Percentiles rank a stretch among this genome's conserved stretches.
These are phyloP conservation scores for Hyphopichia homilentoma DNA, from an alignment of 805 yeast species.

Conservation along the genomic window DNA sequence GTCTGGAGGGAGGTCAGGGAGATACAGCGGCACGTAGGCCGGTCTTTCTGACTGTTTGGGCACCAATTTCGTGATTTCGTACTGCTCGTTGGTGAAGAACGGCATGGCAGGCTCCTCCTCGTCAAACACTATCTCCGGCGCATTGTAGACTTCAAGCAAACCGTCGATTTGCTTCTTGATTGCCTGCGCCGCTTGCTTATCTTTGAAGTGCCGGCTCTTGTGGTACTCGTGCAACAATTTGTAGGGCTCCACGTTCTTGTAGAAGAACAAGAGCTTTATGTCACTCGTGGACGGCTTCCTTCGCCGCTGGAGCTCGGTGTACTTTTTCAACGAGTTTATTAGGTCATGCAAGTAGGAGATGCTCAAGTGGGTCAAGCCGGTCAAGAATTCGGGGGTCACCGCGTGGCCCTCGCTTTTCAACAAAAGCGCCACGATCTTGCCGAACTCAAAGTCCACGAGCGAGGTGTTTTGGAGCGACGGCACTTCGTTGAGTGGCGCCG, in stretches of 20 bases:
- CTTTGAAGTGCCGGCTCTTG: slow-evolving; percentile 14
- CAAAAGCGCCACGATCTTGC: slow-evolving; percentile 23
- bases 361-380: slow-evolving; percentile 25
- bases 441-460: slow-evolving; percentile 25
- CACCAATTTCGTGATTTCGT: slow-evolving; percentile 51
- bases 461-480: slow-evolving; percentile 1
- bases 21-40: slow-evolving; percentile 62
- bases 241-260: slow-evolving; percentile 36
- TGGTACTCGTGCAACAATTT: slow-evolving; percentile 38
- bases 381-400: slow-evolving; percentile 25
- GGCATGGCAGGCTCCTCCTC: slow-evolving; percentile 42
- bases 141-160: slow-evolving; percentile 5
- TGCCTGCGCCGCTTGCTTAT: slow-evolving; percentile 9
- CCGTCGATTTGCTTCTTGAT: slow-evolving; percentile 7
- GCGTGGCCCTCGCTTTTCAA: slow-evolving; percentile 17
- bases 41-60: slow-evolving; percentile 43
- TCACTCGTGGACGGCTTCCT: slow-evolving; percentile 52
- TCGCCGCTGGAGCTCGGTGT: slow-evolving; percentile 60
- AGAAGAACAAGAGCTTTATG: slow-evolving; percentile 39
- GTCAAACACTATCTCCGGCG: slow-evolving; percentile 16
- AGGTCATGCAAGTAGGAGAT: slow-evolving; percentile 32
- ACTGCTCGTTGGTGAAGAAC: slow-evolving; percentile 50
- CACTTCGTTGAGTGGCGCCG: not conserved
- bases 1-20: slow-evolving; percentile 91
- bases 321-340: slow-evolving; percentile 40